Evolutionary conservation across 768 basidiomycete species (phyloP).

Genomic region (Rhodotorula taiwanensis): DNA sequence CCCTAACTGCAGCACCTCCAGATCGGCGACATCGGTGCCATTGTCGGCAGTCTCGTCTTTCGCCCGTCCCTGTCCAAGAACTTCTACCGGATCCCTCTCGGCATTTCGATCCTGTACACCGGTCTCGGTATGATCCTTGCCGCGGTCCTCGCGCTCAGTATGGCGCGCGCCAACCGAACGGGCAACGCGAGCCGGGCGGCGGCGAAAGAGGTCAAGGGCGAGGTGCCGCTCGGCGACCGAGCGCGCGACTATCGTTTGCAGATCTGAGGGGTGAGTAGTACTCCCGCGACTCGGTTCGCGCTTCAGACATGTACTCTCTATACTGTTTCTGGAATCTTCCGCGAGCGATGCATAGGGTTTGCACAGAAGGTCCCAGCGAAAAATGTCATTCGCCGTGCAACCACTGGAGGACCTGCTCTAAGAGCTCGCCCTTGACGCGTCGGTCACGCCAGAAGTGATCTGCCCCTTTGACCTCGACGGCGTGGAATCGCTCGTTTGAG

Average conservation of each 20-base stretch:
- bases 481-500: not conserved
- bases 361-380: too few species aligned
- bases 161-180: slow-evolving; percentile 5
- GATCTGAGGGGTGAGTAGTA: slow-evolving; percentile 5
- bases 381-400: too few species aligned
- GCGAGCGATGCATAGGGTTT: too few species aligned
- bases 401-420: slow-evolving; percentile 1
- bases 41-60: slow-evolving; percentile 14
- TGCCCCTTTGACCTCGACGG: slow-evolving; percentile 28
- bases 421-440: slow-evolving; percentile 3
- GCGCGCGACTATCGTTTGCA: slow-evolving; percentile 18
- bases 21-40: slow-evolving; percentile 30
- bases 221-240: slow-evolving; percentile 7
- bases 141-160: slow-evolving; percentile 2
- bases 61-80: slow-evolving; percentile 15
- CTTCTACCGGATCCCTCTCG: slow-evolving; percentile 32
- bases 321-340: too few species aligned
- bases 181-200: slow-evolving; percentile 1
- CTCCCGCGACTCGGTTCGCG: too few species aligned
- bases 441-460: slow-evolving; percentile 38
- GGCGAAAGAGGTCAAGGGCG: not conserved
- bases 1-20: too few species aligned
- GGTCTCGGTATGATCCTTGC: slow-evolving; percentile 21
- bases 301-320: too few species aligned
- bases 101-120: slow-evolving; percentile 26